Evolutionary conservation across 306 rosid species (phyloP).

Genomic region (Cicer judaicum): DNA sequence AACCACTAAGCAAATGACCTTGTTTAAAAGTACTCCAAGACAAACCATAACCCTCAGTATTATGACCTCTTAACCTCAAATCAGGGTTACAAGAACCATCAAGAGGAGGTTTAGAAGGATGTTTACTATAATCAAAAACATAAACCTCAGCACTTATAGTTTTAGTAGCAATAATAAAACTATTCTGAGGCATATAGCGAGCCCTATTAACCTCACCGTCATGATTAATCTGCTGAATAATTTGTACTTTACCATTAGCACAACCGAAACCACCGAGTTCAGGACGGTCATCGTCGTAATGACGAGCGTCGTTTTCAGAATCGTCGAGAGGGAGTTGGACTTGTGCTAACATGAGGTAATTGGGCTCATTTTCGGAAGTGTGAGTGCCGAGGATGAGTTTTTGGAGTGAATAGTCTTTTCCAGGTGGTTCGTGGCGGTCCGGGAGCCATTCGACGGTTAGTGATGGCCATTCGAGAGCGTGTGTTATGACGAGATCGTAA

Average conservation of each 20-base stretch:
- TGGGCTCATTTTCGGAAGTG: slow-evolving; percentile 95
- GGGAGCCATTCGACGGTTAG: slow-evolving; percentile 99
- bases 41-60: slow-evolving; percentile 94
- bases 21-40: slow-evolving; percentile 95
- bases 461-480: slow-evolving; percentile 99
- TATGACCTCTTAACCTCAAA: slow-evolving; percentile 87
- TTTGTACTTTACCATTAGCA: slow-evolving; percentile 94
- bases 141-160: slow-evolving; percentile 91
- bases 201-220: slow-evolving; percentile 99
- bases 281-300: slow-evolving; percentile 83
- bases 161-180: slow-evolving; percentile 88
- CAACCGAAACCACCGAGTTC: slow-evolving; percentile 88
- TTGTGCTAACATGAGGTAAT: slow-evolving; percentile 95
- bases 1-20: slow-evolving; percentile 95
- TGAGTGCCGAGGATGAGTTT: slow-evolving; percentile 94
- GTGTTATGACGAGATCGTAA: slow-evolving; percentile 92
- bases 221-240: slow-evolving; percentile 95
- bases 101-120: slow-evolving; percentile 94
- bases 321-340: slow-evolving; percentile 96
- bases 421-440: slow-evolving; percentile 85
- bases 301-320: slow-evolving; percentile 93
- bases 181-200: slow-evolving; percentile 93
- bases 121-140: slow-evolving; percentile 95
- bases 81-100: slow-evolving; percentile 97
- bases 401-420: slow-evolving; percentile 93